Evolutionary conservation across 208 protist genomes (phyloP).

Genomic region (Trypanosoma cruzi): DNA sequence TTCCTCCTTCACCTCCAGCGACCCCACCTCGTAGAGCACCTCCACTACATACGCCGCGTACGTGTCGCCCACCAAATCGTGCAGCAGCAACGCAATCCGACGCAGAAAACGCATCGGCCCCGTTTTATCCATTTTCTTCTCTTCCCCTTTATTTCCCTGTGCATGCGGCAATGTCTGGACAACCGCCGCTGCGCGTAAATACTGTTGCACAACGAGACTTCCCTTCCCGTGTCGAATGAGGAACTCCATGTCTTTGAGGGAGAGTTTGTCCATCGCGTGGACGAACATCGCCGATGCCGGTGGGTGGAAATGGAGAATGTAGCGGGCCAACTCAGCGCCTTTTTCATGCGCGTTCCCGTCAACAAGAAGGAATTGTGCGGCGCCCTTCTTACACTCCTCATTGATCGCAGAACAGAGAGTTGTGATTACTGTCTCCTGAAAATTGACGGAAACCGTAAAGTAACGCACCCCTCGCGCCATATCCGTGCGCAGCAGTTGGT

Average conservation of each 20-base stretch:
- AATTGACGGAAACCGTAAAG: constrained; percentile 46
- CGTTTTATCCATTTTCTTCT: constrained; percentile 18
- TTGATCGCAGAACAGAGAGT: constrained; percentile 43
- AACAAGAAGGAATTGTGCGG: constrained; percentile 70
- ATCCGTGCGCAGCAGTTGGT: constrained; percentile 46
- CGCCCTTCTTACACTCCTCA: constrained; percentile 43
- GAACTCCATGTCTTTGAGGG: constrained; percentile 54
- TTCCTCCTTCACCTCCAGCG: constrained; percentile 77
- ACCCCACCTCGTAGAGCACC: constrained; percentile 65
- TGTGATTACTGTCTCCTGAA: constrained; percentile 49
- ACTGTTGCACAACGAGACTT: constrained; percentile 83
- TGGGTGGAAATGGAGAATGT: constrained; percentile 71
- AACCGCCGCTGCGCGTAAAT: constrained; percentile 40
- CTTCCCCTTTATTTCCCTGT: constrained; percentile 2
- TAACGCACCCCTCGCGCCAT: constrained; percentile 52
- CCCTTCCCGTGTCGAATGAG: constrained; percentile 53
- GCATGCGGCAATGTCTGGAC: constrained; percentile 14
- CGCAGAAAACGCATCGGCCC: constrained; percentile 54
- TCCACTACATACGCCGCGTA: constrained; percentile 82
- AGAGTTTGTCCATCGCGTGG: constrained; percentile 73
- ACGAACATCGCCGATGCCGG: constrained; percentile 55
- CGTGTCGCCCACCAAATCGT: constrained; percentile 47
- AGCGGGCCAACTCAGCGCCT: constrained; percentile 70
- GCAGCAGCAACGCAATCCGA: constrained; percentile 48
- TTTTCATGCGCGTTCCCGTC: constrained; percentile 51